Evolutionary conservation across 768 basidiomycete species (phyloP).

Genomic region (Lyophyllum decastes): DNA sequence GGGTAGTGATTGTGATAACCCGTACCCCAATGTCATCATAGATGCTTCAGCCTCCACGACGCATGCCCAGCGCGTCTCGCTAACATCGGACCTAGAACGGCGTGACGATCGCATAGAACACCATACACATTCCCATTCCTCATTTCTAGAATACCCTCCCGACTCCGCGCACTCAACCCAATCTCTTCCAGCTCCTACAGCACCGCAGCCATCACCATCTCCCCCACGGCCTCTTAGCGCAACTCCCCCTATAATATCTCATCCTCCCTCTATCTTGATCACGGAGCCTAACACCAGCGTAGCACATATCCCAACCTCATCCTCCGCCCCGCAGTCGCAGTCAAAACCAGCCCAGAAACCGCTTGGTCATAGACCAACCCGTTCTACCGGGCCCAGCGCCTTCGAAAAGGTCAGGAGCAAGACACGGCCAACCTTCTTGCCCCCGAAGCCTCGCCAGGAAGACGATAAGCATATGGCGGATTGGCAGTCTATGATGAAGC

Average conservation of each 20-base stretch:
- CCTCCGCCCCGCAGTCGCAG: conserved; percentile 24
- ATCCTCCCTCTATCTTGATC: conserved; percentile 13
- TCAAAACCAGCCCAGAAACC: conserved; percentile 26
- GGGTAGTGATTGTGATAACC: conserved; percentile 9
- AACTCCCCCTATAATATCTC: conserved; percentile 7
- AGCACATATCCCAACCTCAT: conserved; percentile 26
- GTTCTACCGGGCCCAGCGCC: conserved; percentile 64
- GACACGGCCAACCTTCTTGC: conserved; percentile 83
- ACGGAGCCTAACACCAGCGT: conserved; percentile 20
- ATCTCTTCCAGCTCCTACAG: conserved; percentile 20
- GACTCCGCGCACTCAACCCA: conserved; percentile 20
- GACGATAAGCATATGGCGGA: conserved; percentile 83
- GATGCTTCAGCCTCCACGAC: conserved; percentile 36
- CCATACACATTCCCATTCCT: conserved; percentile 11
- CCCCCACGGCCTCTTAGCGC: conserved; percentile 14
- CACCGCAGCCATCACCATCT: conserved; percentile 7
- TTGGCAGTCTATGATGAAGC: conserved; percentile 89
- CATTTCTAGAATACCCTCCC: conserved; percentile 8
- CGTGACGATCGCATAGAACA: conserved; percentile 4
- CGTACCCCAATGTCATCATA: conserved; percentile 46
- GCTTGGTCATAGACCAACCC: conserved; percentile 42
- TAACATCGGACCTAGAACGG: conserved; percentile 2
- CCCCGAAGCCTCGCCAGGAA: conserved; percentile 77
- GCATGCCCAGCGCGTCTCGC: conserved; percentile 16
- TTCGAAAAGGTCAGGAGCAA: conserved; percentile 82